phyloP scores from a whole-genome alignment of 2,329 filamentous ascomycete genomes.

The Botrytis pseudocinerea region DNA sequence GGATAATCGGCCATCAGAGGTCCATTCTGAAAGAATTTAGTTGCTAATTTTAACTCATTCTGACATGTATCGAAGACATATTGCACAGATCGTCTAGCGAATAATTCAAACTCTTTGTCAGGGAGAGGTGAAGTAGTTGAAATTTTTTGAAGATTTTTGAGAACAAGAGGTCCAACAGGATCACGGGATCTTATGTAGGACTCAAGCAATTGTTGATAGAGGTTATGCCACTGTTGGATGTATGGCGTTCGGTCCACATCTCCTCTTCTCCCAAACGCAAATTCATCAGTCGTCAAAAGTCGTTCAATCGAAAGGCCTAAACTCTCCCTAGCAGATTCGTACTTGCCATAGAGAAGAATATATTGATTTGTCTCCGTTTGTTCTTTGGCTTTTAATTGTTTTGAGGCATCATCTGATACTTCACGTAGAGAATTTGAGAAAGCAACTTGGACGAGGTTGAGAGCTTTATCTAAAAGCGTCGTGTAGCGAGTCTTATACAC shows the following conservation, averaged over 20 bases:
- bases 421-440: slow-evolving; percentile 45
- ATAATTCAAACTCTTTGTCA: slow-evolving; percentile 39
- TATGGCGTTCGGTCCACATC: slow-evolving; percentile 61
- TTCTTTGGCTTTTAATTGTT: slow-evolving; percentile 63
- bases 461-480: slow-evolving; percentile 68
- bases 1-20: slow-evolving; percentile 35
- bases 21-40: slow-evolving; percentile 37
- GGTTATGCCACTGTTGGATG: slow-evolving; percentile 63
- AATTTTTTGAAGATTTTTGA: slow-evolving; percentile 57
- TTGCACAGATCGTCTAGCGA: slow-evolving; percentile 36
- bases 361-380: slow-evolving; percentile 71
- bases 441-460: slow-evolving; percentile 54
- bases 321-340: slow-evolving; percentile 54
- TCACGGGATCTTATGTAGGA: slow-evolving; percentile 47
- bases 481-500: slow-evolving; percentile 87
- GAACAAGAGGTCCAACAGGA: slow-evolving; percentile 56
- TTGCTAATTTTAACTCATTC: slow-evolving; percentile 38
- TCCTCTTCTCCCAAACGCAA: slow-evolving; percentile 55
- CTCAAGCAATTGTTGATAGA: slow-evolving; percentile 51
- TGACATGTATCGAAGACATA: slow-evolving; percentile 40
- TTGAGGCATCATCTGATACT: slow-evolving; percentile 60
- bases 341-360: slow-evolving; percentile 70
- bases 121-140: slow-evolving; percentile 31
- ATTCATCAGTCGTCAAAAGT: slow-evolving; percentile 44
- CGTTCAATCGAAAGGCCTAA: slow-evolving; percentile 62